Evolutionary conservation across 176 grass and related monocot genomes (phyloP), one percentile per base, ranked within the genome.

Genomic region (Raddia guianensis): DNA sequence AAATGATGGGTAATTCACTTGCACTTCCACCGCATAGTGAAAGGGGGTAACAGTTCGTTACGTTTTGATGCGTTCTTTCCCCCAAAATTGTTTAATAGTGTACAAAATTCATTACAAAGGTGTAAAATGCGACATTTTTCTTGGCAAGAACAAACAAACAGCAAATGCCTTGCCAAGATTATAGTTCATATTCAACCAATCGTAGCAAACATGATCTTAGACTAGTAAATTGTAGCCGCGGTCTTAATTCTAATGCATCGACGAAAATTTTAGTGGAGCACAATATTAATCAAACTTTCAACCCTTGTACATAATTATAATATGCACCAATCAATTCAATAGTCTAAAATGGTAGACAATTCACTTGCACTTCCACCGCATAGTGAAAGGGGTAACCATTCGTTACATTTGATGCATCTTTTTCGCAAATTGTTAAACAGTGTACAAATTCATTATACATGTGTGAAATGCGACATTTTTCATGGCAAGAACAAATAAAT

Each of bases 61-160:
- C 19, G 58, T 34, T 4, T 67, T 75, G 14, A 14, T 34, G 57
- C 27, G 16, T 66, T 13, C 6, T 1, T 58, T 73, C 42, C 12
- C 33, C 15, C 27, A 27, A 45, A 64, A 37, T 21, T 82, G 56
- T 77, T 72, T 72, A 11, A 19, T 4, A 35, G 72, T 67, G n/a
- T 71, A 71, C 49, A 19, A 57, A 77, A 63, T 33, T 18, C 80
- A 64, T 69, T 74, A 81, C 50, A 82, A 44, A 65, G 44, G 77
- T 69, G 76, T 40, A 40, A 65, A 37, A 43, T 16, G 14, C 15
- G 49, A 77, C 44, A 87, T 66, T 11, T 13, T 42, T 40, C 58
- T 78, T 77, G 83, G 78, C 78, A 89, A 86, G 83, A 81, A 52
- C 87, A 86, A 82, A 82, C 78, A 89, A 86, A 89, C 73, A 86